Base-by-base conservation (phyloP, 345 rosid species). In the Eucalyptus erythrocorys region DNA sequence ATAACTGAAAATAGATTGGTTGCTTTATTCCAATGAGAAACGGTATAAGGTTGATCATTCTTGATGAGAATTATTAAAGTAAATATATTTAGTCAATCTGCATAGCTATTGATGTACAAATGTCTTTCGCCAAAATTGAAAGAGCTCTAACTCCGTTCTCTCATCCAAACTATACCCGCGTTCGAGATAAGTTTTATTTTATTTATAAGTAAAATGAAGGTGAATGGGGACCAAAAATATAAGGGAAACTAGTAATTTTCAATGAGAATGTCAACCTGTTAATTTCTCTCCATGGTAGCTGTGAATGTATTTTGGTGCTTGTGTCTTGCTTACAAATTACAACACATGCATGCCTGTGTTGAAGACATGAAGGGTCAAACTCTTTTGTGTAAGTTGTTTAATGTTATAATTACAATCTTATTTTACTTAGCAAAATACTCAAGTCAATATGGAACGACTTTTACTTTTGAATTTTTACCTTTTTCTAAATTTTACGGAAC, bases 101-200 rank as follows among this genome's bases (percentile, higher is more conserved):
- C 0, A 1, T 68, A 21, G 0, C 13, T 11, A 4, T 32, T 1
- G 0, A 32, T 68, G 11, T 32, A 68, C 42, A 32, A 8, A 68
- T 32, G 79, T 32, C 12, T 68, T 68, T 32, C 16, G 79, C 42
- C 79, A 16, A 19, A 8, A 66, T 32, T 32, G 79, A 66, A 15
- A 32, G 1, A 66, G 1, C 24, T 66, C 42, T 16, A 16, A 5
- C 17, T 27, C 4, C 4, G 0, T 61, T 6, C 22, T 4, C 42
- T 66, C 22, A 2, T 32, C 79, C 22, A n/a, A 66, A 3, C 2
- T 32, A 2, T 3, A 68, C 80, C 80, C 43, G 34, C 43, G 9
- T 34, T 32, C 6, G 11, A 68, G 4, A 17, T 68, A 22, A 68
- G 22, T 8, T 32, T 16, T 24, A 24, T 55, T 55, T 55, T 55